Base-by-base conservation (phyloP, 768 basidiomycete species). In the Lactarius psammicola region DNA sequence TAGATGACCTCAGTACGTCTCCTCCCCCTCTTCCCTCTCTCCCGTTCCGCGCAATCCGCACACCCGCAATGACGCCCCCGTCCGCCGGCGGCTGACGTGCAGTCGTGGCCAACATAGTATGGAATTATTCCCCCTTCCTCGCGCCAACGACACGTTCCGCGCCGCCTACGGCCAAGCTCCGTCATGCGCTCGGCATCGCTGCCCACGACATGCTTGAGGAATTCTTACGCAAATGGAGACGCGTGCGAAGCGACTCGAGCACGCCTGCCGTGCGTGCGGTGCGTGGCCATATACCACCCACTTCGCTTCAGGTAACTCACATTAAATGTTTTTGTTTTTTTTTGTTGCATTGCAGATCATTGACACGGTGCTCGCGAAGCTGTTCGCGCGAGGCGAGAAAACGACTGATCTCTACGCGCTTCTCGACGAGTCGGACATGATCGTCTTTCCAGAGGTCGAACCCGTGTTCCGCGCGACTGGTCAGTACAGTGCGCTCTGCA, bases 41-140 rank as follows among this genome's bases (percentile, higher is more conserved):
- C 63, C 63, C 59, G 10, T 59, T 62, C 60, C 58, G 66, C 70
- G 60, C 68, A n/a, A 61, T 65, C 65, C 62, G 56, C 71, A 71
- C 69, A 59, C 66, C 71, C 69, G 68, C 69, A 55, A 69, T 62
- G 59, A 66, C 72, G 57, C 65, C 51, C 80, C 75, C 78, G 78
- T 76, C 79, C 71, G 68, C 75, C 81, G 83, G 81, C 84, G 84
- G 86, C 88, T 90, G 85, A 89, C 80, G 67, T 78, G 73, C 80
- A 95, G 94, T 95, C 84, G 84, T 84, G 76, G 84, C 81, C 72
- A 92, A 94, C 83, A 80, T 95, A 90, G 91, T 93, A 82, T 84
- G 85, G 81, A 94, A 95, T 74, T 95, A 95, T 75, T 91, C 90
- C 53, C 94, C 94, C 18, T 89, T 95, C 77, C 83, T 96, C 70